phyloP scores from a whole-genome alignment of 2,329 filamentous ascomycete genomes.

The Fusarium vanettenii region DNA sequence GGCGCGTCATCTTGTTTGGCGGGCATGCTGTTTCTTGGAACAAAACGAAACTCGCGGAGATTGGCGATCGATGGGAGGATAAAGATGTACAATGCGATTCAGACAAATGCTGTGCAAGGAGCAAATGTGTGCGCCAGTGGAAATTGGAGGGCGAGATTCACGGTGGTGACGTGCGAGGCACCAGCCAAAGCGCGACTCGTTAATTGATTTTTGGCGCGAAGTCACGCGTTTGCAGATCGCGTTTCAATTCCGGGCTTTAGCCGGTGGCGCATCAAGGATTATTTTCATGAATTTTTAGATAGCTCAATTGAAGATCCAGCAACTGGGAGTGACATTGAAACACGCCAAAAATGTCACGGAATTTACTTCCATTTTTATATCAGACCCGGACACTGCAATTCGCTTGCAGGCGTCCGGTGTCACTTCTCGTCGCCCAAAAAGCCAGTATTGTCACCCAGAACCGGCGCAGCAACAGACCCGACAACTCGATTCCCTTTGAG shows the following conservation, averaged over 20 bases:
- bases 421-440: conserved; percentile 35
- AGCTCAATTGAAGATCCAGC: conserved; percentile 20
- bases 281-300: conserved; percentile 29
- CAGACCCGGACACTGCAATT: conserved; percentile 71
- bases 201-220: conserved; percentile 47
- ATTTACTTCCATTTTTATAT: conserved; percentile 76
- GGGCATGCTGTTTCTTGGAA: conserved; percentile 56
- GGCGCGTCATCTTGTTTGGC: conserved; percentile 55
- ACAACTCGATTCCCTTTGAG: conserved; percentile 65
- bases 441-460: conserved; percentile 32
- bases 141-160: conserved; percentile 1
- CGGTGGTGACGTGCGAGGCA: conserved; percentile 32
- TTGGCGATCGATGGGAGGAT: neutral
- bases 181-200: conserved; percentile 30
- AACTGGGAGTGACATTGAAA: neutral
- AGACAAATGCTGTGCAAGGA: neutral
- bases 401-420: conserved; percentile 41
- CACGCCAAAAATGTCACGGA: conserved; percentile 55
- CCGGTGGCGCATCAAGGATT: conserved; percentile 9
- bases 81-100: neutral
- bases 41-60: neutral
- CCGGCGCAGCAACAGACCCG: conserved; percentile 24
- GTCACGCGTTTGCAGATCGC: conserved; percentile 43
- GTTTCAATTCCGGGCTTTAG: conserved; percentile 33
- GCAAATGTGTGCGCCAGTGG: neutral